Conservation (phyloP, 495 filamentous ascomycete genomes). For the Choiromyces venosus region DNA sequence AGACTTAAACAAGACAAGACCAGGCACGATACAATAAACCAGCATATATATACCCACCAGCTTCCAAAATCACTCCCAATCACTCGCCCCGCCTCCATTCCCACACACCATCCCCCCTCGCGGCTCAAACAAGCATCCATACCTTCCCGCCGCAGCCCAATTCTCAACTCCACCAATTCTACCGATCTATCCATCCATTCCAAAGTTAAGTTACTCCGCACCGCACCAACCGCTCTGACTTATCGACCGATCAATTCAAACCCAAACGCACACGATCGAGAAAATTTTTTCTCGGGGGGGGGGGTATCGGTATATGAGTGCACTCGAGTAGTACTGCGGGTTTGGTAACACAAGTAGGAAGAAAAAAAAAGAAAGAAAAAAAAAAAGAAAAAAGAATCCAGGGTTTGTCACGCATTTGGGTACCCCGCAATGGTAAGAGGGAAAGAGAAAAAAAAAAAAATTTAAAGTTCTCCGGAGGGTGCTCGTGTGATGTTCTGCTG, state of each 20-base stretch:
- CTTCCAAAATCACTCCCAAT: background rate
- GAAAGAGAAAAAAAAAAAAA: background rate
- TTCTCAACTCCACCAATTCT: background rate
- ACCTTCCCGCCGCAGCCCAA: conserved; percentile 1
- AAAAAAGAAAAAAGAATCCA: background rate
- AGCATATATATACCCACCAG: no score
- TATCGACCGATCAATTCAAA: background rate
- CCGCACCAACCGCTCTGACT: no score
- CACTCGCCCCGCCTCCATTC: background rate
- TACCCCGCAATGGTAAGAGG: background rate
- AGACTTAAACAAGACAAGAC: no score
- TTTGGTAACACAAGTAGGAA: background rate
- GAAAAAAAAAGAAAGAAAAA: background rate
- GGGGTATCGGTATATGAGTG: no score
- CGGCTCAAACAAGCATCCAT: background rate
- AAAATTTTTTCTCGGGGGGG: background rate
- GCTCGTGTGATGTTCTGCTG: background rate
- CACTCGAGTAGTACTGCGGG: no score
- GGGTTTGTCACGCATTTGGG: background rate
- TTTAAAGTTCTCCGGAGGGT: background rate
- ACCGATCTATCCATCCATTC: background rate
- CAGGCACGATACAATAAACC: background rate
- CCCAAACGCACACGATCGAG: background rate
- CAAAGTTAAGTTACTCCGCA: no score
- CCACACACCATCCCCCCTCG: background rate